A percentile compares a stretch with the other conserved stretches of the same genome.
Conservation (phyloP, 208 protist species). For the Phytomonas sp. region DNA sequence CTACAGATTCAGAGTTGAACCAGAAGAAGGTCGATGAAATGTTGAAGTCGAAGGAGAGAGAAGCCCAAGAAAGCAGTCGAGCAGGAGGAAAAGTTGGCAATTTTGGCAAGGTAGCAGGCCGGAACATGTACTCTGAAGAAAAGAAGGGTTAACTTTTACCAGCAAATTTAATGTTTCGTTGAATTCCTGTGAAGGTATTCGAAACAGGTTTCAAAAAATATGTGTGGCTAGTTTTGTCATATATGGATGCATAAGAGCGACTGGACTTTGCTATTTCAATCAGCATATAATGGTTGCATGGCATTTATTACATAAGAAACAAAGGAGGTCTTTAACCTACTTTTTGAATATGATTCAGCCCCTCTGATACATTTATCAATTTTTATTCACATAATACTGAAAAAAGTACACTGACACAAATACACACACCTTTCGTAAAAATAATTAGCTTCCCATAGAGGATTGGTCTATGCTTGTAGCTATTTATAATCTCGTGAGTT, state of each 20-base stretch:
- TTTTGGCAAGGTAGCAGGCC: conserved; percentile 49
- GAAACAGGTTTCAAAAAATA: not conserved
- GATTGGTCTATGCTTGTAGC: not conserved
- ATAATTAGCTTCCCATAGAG: not conserved
- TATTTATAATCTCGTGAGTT: not conserved
- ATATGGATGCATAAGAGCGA: not conserved
- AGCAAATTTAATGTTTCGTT: not conserved
- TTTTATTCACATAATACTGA: not conserved
- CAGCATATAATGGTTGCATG: not conserved
- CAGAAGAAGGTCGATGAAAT: conserved; percentile 85
- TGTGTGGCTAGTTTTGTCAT: not conserved
- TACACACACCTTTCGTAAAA: not conserved
- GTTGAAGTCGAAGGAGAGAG: conserved; percentile 69
- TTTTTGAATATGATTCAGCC: not conserved
- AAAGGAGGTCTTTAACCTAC: not conserved
- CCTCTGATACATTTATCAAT: not conserved
- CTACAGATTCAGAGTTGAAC: conserved; percentile 70
- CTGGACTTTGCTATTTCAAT: not conserved
- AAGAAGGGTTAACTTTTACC: conserved; percentile 5
- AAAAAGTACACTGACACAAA: not conserved
- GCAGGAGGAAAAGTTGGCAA: conserved; percentile 66
- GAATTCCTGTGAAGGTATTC: not conserved
- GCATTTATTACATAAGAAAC: not conserved
- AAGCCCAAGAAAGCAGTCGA: conserved; percentile 35
- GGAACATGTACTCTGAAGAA: conserved; percentile 57